These are phyloP conservation scores for Tetrahymena malaccensis DNA, from an alignment of 73 alveolate species.

Conservation along the genomic window DNA sequence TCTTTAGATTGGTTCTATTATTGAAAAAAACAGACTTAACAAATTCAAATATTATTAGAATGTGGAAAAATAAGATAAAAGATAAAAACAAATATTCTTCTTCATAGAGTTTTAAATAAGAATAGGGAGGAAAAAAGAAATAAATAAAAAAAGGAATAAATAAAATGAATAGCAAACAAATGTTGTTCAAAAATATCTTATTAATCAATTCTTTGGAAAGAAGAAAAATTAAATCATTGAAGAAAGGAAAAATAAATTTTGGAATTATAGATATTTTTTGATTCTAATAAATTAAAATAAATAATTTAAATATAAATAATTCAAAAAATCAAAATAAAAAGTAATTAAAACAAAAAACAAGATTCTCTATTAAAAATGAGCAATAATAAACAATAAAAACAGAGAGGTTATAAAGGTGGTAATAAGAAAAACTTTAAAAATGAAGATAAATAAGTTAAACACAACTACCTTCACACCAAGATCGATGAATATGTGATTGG, in stretches of 20 bases:
- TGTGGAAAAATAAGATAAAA: neutral
- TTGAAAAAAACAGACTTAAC: neutral
- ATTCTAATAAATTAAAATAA: too few relatives aligned
- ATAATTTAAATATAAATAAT: neutral
- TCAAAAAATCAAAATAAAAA: neutral
- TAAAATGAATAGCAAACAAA: too few relatives aligned
- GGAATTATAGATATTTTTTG: neutral
- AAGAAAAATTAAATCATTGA: too few relatives aligned
- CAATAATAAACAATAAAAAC: too few relatives aligned
- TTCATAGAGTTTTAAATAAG: neutral
- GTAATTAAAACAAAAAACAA: too few relatives aligned
- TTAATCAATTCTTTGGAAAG: too few relatives aligned
- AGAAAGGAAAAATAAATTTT: neutral
- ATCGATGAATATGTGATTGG: neutral
- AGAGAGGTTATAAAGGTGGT: too few relatives aligned
- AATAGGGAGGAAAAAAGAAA: neutral
- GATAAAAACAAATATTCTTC: neutral
- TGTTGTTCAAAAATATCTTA: neutral
- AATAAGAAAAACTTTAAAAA: too few relatives aligned
- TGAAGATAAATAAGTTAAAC: too few relatives aligned
- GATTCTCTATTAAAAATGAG: too few relatives aligned
- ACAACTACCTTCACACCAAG: neutral
- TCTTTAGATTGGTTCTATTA: too few relatives aligned
- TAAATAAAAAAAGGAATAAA: neutral
- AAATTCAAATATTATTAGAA: neutral